Conservation (phyloP, 2,329 filamentous ascomycete species). For the Epichloe baconii region DNA sequence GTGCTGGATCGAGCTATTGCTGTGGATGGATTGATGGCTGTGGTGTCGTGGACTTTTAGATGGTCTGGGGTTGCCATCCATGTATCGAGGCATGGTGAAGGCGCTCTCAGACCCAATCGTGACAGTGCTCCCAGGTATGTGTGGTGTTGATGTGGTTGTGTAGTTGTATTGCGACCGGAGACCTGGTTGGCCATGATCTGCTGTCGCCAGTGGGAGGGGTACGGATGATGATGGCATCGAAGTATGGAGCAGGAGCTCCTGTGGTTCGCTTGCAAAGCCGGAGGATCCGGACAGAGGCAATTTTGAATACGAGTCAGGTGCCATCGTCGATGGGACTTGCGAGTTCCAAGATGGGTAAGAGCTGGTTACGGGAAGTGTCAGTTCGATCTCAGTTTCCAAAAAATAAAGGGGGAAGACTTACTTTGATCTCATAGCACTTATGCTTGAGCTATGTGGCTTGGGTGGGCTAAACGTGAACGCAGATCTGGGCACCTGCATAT, state of each 20-base stretch:
- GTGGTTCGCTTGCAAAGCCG: constrained; percentile 36
- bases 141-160: constrained; percentile 35
- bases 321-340: constrained; percentile 37
- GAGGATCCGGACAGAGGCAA: constrained; percentile 35
- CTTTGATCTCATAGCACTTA: constrained; percentile 44
- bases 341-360: constrained; percentile 46
- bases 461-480: constrained; percentile 46
- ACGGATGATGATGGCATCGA: constrained; percentile 36
- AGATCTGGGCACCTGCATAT: constrained; percentile 42
- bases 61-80: constrained; percentile 39
- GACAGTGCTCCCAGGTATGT: constrained; percentile 30
- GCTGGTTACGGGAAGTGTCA: constrained; percentile 37
- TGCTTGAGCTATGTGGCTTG: constrained; percentile 39
- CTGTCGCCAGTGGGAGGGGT: constrained; percentile 35
- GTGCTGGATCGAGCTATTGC: constrained; percentile 32
- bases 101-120: constrained; percentile 28
- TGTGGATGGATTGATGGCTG: constrained; percentile 41
- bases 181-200: constrained; percentile 32
- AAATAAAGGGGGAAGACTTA: constrained; percentile 23
- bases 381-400: constrained; percentile 13
- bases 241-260: constrained; percentile 40
- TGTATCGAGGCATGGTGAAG: constrained; percentile 42
- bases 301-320: constrained; percentile 39
- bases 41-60: constrained; percentile 43
- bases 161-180: constrained; percentile 45